Evolutionary conservation across 805 yeast species (phyloP).

Genomic region (Ogataea philodendri): DNA sequence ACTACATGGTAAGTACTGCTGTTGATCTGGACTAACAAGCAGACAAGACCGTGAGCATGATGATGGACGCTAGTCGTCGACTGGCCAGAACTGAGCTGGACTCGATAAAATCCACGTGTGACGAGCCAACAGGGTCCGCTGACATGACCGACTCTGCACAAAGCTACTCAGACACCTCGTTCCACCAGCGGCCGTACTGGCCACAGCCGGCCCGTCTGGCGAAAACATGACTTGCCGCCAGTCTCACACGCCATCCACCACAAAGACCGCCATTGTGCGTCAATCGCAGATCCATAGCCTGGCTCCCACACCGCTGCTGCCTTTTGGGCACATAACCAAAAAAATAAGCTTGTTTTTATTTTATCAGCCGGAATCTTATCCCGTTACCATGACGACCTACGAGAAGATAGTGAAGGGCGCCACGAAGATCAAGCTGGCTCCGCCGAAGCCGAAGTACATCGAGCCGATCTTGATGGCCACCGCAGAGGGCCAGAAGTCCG

Average conservation of each 20-base stretch:
- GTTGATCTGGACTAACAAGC: slow-evolving; percentile 3
- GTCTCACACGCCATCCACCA: no score
- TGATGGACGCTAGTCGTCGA: slow-evolving; percentile 32
- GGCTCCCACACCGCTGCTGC: no score
- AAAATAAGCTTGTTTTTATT: slow-evolving; percentile 1
- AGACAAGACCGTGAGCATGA: slow-evolving; percentile 27
- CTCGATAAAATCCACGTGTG: no score
- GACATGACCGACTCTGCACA: not conserved
- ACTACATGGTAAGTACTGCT: slow-evolving; percentile 23
- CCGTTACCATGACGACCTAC: slow-evolving; percentile 23
- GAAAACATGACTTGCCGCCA: not conserved
- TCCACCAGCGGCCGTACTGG: slow-evolving; percentile 16
- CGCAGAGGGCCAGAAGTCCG: slow-evolving; percentile 44
- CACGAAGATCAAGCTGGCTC: slow-evolving; percentile 78
- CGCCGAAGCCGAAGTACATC: slow-evolving; percentile 95
- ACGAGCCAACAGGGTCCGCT: no score
- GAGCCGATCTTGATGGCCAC: slow-evolving; percentile 86
- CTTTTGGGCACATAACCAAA: slow-evolving; percentile 6
- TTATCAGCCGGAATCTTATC: slow-evolving; percentile 2
- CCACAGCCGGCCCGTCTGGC: not conserved
- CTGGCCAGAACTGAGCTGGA: slow-evolving; percentile 13
- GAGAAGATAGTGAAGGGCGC: slow-evolving; percentile 48
- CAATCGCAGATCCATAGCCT: no score
- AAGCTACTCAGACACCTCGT: not conserved
- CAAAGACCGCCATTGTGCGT: slow-evolving; percentile 2